Percentiles rank a stretch among this genome's conserved stretches.
phyloP scores from a whole-genome alignment of 306 rosid species.

The Herpetospermum pedunculosum region DNA sequence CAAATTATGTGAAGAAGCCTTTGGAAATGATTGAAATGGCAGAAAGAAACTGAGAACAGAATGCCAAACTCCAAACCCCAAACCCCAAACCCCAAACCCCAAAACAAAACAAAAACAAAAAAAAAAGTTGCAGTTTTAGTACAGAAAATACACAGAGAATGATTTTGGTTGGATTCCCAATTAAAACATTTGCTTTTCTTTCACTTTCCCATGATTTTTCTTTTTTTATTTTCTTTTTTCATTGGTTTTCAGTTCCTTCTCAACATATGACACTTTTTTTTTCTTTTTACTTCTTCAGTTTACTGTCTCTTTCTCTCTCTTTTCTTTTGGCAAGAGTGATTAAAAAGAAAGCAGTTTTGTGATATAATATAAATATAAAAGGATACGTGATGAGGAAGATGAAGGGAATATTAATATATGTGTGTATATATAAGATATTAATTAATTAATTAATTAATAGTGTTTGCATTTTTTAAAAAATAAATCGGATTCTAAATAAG shows the following conservation, averaged over 20 bases:
- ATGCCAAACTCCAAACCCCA: no score
- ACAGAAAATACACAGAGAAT: not conserved
- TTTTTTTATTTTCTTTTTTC: not conserved
- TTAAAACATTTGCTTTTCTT: not conserved
- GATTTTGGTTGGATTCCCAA: not conserved
- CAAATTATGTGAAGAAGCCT: not conserved
- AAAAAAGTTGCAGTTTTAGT: not conserved
- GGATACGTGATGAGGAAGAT: not conserved
- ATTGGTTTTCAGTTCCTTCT: not conserved
- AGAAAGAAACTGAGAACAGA: no score
- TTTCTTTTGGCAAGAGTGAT: slow-evolving; percentile 16
- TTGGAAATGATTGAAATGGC: not conserved
- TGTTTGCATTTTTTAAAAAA: no score
- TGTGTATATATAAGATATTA: no score
- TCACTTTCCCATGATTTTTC: slow-evolving; percentile 8
- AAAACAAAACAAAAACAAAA: not conserved
- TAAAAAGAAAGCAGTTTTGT: not conserved
- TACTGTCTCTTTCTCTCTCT: not conserved
- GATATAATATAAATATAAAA: not conserved
- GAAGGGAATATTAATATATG: not conserved
- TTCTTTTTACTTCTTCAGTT: not conserved
- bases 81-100: no score
- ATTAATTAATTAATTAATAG: no score
- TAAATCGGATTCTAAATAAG: not conserved
- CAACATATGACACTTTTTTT: not conserved